Percentiles rank a stretch among this genome's conserved stretches.
Evolutionary conservation across 768 basidiomycete species (phyloP).

Genomic region (Tricholoma sp.): DNA sequence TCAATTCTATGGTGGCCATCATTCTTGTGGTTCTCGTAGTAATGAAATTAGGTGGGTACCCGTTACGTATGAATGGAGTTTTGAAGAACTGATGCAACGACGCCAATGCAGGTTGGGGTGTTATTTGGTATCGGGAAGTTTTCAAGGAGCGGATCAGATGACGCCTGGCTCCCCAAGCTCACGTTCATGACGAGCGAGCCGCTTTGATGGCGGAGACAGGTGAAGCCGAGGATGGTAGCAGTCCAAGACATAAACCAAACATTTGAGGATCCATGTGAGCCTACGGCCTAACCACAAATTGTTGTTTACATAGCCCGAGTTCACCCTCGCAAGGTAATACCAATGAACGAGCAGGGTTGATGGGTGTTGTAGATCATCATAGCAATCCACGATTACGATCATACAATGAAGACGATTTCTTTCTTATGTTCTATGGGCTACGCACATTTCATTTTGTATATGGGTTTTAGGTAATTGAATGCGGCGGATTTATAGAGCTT

Average conservation of each 20-base stretch:
- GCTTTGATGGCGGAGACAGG: not conserved
- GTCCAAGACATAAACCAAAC: too few relatives aligned
- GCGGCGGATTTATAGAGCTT: too few relatives aligned
- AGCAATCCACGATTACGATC: not conserved
- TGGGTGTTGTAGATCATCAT: not conserved
- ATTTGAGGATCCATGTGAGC: not conserved
- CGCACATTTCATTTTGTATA: not conserved
- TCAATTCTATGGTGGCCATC: not conserved
- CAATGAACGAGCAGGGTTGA: not conserved
- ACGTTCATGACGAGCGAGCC: not conserved
- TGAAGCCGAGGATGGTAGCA: not conserved
- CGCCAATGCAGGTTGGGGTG: not conserved
- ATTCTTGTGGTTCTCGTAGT: not conserved
- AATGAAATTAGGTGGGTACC: not conserved
- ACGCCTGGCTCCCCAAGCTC: not conserved
- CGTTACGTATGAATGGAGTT: not conserved
- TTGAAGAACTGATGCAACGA: not conserved
- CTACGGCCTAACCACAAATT: not conserved
- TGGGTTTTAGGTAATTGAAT: not conserved
- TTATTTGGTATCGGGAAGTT: not conserved
- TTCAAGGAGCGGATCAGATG: not conserved
- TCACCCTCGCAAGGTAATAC: not conserved
- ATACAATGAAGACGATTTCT: not conserved
- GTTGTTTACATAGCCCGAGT: not conserved
- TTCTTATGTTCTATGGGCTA: not conserved